phyloP scores from a whole-genome alignment of 2,329 filamentous ascomycete genomes.

The Teratosphaeria pseudoeucalypti region DNA sequence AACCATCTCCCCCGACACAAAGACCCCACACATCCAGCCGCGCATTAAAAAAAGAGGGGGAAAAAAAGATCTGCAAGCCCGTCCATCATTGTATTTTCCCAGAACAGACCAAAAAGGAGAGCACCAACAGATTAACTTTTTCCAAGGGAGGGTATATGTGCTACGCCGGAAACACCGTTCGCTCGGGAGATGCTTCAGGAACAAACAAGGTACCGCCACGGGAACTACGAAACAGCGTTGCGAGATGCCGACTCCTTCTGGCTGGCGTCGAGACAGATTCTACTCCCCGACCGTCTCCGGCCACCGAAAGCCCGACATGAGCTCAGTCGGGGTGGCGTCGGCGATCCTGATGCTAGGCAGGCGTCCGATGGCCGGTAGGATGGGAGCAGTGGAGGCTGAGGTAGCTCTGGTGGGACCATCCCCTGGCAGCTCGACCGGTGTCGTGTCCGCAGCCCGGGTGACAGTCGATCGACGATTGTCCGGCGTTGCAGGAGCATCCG shows the following conservation, averaged over 20 bases:
- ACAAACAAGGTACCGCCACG: no score
- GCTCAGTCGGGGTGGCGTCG: constrained; percentile 24
- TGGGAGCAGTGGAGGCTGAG: constrained; percentile 13
- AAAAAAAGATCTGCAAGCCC: background rate
- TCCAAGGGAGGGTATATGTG: no score
- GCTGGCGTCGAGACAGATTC: background rate
- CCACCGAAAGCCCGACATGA: constrained; percentile 1
- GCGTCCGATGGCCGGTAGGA: constrained; percentile 30
- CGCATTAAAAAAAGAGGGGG: no score
- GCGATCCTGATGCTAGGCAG: constrained; percentile 37
- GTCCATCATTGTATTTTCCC: no score
- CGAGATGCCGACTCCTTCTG: no score
- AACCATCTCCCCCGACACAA: background rate
- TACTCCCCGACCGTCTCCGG: background rate
- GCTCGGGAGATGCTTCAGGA: background rate
- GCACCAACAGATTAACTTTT: no score
- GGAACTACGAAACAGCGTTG: no score
- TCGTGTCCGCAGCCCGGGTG: no score
- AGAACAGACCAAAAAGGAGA: no score
- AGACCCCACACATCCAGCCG: background rate
- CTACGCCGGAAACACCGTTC: background rate
- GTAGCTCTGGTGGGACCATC: background rate
- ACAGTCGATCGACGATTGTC: no score
- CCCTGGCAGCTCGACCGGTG: background rate
- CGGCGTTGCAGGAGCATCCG: no score